Percentiles rank a stretch among this genome's conserved stretches.
These are phyloP conservation scores for Galerina marginata DNA, from an alignment of 768 basidiomycete species.

Conservation along the genomic window DNA sequence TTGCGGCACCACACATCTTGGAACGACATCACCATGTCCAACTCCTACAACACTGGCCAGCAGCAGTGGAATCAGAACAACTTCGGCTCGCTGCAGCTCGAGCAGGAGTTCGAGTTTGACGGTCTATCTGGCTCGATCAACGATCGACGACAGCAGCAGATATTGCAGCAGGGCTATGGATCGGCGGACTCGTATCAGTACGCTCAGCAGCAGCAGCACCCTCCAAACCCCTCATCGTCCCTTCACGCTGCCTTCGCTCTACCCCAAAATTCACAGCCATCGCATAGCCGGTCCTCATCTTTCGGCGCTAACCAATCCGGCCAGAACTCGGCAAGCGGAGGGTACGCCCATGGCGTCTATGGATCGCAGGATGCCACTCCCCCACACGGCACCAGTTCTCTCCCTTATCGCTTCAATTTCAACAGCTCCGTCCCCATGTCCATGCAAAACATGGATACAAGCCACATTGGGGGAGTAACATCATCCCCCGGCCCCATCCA, in stretches of 20 bases:
- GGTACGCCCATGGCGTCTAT: slow-evolving; percentile 20
- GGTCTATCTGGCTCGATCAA: slow-evolving; percentile 9
- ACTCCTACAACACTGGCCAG: slow-evolving; percentile 29
- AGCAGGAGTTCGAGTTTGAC: slow-evolving; percentile 44
- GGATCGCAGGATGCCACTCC: slow-evolving; percentile 15
- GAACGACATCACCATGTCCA: slow-evolving; percentile 19
- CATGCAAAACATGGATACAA: slow-evolving; percentile 5
- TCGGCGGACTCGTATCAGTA: slow-evolving; percentile 16
- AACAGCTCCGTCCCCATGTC: background rate
- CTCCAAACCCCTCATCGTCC: slow-evolving; percentile 22
- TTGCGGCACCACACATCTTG: background rate
- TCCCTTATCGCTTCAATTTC: slow-evolving; percentile 20
- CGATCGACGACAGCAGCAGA: slow-evolving; percentile 24
- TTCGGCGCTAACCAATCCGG: slow-evolving; percentile 18
- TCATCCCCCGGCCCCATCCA: slow-evolving; percentile 35
- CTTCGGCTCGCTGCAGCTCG: slow-evolving; percentile 33
- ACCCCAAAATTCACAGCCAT: slow-evolving; percentile 23
- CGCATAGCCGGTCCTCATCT: slow-evolving; percentile 22
- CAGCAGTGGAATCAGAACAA: slow-evolving; percentile 31
- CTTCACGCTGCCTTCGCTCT: slow-evolving; percentile 27
- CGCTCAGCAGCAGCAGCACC: slow-evolving; percentile 18
- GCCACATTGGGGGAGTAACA: slow-evolving; percentile 11
- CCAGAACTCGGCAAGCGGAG: slow-evolving; percentile 11
- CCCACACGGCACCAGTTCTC: slow-evolving; percentile 1
- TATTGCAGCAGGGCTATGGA: slow-evolving; percentile 23